Evolutionary conservation across 1,139 yeast genomes (phyloP), one percentile per base, ranked within the genome.

Genomic region (Casaregolazyma suthepensis): DNA sequence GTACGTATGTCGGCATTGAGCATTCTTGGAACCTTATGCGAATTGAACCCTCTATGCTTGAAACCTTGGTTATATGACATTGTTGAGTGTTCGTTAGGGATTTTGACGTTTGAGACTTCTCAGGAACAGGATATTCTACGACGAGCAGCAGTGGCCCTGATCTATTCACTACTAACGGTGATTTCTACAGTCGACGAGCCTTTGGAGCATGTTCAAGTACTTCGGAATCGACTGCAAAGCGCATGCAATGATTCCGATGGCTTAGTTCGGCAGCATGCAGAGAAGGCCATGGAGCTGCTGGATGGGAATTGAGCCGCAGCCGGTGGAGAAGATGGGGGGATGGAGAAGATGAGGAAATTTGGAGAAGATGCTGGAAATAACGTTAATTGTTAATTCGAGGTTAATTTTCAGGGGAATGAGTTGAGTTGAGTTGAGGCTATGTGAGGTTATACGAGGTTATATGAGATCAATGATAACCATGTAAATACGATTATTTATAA

Each of bases 1-100:
- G 62, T 89, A 45, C 75, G 97, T 60, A 85, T 89, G 86, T 90
- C 97, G 0, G 82, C 96, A 0, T 78, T 90, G 82, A 87, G 96
- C 0, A 68, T 93, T 15, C 68, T 91, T 18, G 96, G 96, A 19
- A 54, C 59, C 1, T 54, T 86, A 37, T 80, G 90, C 63, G 80
- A 80, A 56, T 73, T 73, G 2, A 82, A 83, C 59, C 83, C 89
- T 0, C 58, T 73, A 1, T 87, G 86, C 0, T 64, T 87, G 1
- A 56, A 74, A 0, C 66, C 68, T 1, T 69, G 73, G 52, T 68
- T 89, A 26, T 69, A 68, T 1, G 85, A 83, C 55, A 77, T 84
- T 7, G 68, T 88, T 46, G 96, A 89, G 64, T 83, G 94, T 63
- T 82, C 87, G 0, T 66, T 87, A 45, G 96, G 96, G 2, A 78